These are phyloP conservation scores for Craspedostauros australis DNA, from an alignment of 108 stramenopile genomes.

Conservation along the genomic window DNA sequence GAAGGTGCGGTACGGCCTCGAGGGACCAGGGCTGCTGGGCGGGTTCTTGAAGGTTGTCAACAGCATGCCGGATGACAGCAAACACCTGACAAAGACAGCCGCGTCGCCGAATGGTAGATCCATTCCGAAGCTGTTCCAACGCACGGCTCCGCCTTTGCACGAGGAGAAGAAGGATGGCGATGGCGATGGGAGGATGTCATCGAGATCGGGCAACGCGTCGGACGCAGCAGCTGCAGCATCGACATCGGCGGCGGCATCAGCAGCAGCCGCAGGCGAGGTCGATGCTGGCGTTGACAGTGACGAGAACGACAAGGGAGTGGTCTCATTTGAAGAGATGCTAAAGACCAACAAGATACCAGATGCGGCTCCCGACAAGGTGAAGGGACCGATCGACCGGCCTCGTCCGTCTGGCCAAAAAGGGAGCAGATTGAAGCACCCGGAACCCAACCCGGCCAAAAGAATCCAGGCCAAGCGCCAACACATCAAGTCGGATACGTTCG, in stretches of 20 bases:
- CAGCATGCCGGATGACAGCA: slow-evolving; percentile 18
- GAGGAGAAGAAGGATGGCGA: slow-evolving; percentile 7
- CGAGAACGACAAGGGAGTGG: slow-evolving; percentile 12
- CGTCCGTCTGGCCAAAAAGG: not conserved
- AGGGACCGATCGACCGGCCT: not conserved
- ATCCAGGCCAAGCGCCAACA: slow-evolving; percentile 4
- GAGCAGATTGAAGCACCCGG: not conserved
- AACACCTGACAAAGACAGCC: slow-evolving; percentile 2
- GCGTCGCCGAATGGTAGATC: slow-evolving; percentile 9
- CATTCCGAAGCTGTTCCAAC: slow-evolving; percentile 2
- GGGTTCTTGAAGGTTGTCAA: slow-evolving; percentile 31
- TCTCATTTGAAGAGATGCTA: slow-evolving; percentile 51
- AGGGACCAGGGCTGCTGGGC: slow-evolving; percentile 47
- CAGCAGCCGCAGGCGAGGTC: not conserved
- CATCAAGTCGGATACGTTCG: slow-evolving; percentile 12
- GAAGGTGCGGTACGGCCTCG: slow-evolving; percentile 57
- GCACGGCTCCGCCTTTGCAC: not conserved
- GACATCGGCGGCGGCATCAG: not conserved
- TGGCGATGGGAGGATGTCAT: not conserved
- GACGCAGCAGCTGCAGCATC: not conserved
- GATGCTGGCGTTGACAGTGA: not conserved
- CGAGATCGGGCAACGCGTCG: not conserved
- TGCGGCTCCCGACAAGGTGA: slow-evolving; percentile 9
- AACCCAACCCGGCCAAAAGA: slow-evolving; percentile 8
- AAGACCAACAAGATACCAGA: slow-evolving; percentile 10